Base-by-base conservation (phyloP, 2,329 filamentous ascomycete genomes). In the Ophiostoma australiae region DNA sequence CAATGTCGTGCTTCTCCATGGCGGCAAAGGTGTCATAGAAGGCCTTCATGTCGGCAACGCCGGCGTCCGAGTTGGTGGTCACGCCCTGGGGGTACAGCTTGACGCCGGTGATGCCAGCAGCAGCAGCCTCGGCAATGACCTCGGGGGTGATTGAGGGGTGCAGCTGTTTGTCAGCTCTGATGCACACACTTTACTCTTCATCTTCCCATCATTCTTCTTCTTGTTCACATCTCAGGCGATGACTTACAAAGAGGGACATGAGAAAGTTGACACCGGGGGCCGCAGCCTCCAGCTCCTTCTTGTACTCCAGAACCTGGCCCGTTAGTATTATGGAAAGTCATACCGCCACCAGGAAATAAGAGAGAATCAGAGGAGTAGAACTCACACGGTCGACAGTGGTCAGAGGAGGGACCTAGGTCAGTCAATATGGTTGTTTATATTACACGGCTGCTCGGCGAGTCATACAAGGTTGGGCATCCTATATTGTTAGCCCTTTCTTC, bases 21-120 rank as follows among this genome's bases (percentile, higher is more conserved):
- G 92, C 91, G n/a, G 85, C 86, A 77, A 98, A 97, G 17, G 94
- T 91, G 7, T 88, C 87, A 77, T 91, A 91, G 81, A 92, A 94
- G 41, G 84, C 81, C 72, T 89, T 87, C 76, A 92, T 87, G 71
- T 88, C 86, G 20, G 90, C 82, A 33, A 94, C 91, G 15, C 91
- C 92, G 35, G 86, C 87, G 67, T 86, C 84, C 31, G 87, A 89
- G 79, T 90, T 90, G 67, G 88, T 90, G 1, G 88, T 90, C 2
- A 87, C 86, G 11, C 87, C 80, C 77, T 74, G 74, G 0, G 74
- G 87, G 75, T 93, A 93, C 67, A 89, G 85, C 80, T 93, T 93
- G 68, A 93, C 87, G 41, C 90, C 90, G 75, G 75, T 35, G 37
- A 96, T 87, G 7, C 92, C 92, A 2, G 89, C 87, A 70, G 85